These are phyloP conservation scores for Lachnum nothofagi DNA, from an alignment of 2,329 filamentous ascomycete genomes.

Conservation along the genomic window DNA sequence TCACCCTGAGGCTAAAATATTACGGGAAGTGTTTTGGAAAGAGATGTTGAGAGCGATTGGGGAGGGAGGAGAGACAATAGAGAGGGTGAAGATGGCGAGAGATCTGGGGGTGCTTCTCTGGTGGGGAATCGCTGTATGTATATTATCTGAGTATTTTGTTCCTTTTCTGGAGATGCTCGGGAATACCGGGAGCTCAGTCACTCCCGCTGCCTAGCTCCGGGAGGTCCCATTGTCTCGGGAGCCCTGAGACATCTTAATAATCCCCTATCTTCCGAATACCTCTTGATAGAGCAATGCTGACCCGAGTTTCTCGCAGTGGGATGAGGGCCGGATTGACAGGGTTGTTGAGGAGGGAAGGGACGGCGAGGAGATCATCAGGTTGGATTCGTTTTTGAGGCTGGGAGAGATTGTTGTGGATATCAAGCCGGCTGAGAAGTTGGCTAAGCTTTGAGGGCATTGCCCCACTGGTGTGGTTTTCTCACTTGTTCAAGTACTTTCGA, in stretches of 20 bases:
- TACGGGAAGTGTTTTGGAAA: slow-evolving; percentile 49
- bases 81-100: slow-evolving; percentile 41
- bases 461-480: too few species aligned
- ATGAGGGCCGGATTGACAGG: slow-evolving; percentile 53
- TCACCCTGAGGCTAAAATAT: slow-evolving; percentile 37
- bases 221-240: too few species aligned
- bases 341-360: slow-evolving; percentile 50
- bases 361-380: slow-evolving; percentile 46
- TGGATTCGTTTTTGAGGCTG: slow-evolving; percentile 36
- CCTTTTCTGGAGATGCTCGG: too few species aligned
- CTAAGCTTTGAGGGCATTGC: slow-evolving; percentile 1
- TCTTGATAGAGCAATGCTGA: too few species aligned
- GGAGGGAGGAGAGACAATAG: slow-evolving; percentile 21
- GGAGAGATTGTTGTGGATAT: neutral
- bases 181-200: too few species aligned
- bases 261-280: too few species aligned
- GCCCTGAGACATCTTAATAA: too few species aligned
- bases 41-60: slow-evolving; percentile 35
- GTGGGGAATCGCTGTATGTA: slow-evolving; percentile 60
- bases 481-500: too few species aligned
- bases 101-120: slow-evolving; percentile 55
- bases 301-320: too few species aligned
- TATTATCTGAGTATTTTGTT: too few species aligned
- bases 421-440: neutral
- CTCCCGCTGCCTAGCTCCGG: too few species aligned